Evolutionary conservation across 768 basidiomycete genomes (phyloP).

Genomic region (Wakefieldia striispora): DNA sequence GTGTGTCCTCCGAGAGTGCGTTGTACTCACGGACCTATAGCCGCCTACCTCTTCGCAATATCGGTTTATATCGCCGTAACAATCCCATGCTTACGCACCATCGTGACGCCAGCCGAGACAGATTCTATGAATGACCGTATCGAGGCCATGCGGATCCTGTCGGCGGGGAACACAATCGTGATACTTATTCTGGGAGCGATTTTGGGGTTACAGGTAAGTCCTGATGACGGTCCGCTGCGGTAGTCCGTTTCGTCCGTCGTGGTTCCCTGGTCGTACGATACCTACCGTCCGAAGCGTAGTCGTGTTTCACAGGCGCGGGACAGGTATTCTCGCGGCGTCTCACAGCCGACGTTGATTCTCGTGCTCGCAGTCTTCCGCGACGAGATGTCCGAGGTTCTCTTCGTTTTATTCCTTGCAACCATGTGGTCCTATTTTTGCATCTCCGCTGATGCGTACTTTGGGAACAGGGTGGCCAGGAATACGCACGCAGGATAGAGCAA

Average conservation of each 20-base stretch:
- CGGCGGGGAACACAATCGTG: constrained; percentile 86
- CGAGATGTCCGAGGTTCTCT: constrained; percentile 6
- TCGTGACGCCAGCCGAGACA: constrained; percentile 55
- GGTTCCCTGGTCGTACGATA: constrained; percentile 4
- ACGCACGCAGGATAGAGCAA: constrained; percentile 62
- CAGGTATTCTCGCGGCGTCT: constrained; percentile 3
- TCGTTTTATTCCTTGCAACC: constrained; percentile 4
- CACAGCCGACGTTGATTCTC: constrained; percentile 11
- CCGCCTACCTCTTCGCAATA: constrained; percentile 69
- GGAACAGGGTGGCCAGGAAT: constrained; percentile 82
- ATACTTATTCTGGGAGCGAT: constrained; percentile 64
- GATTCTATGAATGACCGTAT: constrained; percentile 66
- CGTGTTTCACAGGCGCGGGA: constrained; percentile 9
- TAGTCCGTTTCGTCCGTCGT: not conserved
- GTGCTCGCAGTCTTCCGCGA: not conserved
- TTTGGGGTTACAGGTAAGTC: constrained; percentile 68
- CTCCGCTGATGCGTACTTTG: constrained; percentile 11
- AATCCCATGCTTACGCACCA: constrained; percentile 72
- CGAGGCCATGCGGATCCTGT: constrained; percentile 77
- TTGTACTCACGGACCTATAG: constrained; percentile 39
- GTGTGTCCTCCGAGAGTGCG: not conserved
- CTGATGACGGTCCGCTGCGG: not conserved
- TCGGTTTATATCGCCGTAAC: constrained; percentile 83
- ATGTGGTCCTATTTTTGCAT: constrained; percentile 4
- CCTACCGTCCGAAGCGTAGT: not conserved